These are phyloP conservation scores for Ganoderma sinense DNA, from an alignment of 1,284 basidiomycete species.

Conservation along the genomic window DNA sequence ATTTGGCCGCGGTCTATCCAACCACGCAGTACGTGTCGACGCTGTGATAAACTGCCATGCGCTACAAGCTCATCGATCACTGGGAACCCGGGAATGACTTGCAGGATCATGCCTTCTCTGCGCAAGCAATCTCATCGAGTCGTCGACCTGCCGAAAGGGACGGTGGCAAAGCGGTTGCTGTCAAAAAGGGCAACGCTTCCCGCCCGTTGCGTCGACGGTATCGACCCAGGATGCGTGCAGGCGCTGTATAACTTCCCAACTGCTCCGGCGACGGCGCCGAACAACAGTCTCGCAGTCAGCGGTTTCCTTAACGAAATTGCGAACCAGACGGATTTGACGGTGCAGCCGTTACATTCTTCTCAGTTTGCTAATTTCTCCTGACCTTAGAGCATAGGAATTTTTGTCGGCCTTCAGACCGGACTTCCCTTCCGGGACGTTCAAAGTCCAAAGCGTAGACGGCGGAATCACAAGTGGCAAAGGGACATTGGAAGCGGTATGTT, in stretches of 20 bases:
- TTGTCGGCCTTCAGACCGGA: slow-evolving; percentile 49
- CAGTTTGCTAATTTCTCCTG: not conserved
- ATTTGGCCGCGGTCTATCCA: slow-evolving; percentile 45
- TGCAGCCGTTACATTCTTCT: slow-evolving; percentile 36
- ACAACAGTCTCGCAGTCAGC: slow-evolving; percentile 58
- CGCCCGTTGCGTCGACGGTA: slow-evolving; percentile 23
- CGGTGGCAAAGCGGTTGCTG: not conserved
- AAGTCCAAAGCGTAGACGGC: not conserved
- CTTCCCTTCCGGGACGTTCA: not conserved
- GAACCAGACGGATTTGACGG: slow-evolving; percentile 52
- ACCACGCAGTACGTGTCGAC: slow-evolving; percentile 33
- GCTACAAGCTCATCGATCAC: not conserved
- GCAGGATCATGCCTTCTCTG: not conserved
- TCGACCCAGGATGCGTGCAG: slow-evolving; percentile 60
- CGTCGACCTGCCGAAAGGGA: not conserved
- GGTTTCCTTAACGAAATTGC: slow-evolving; percentile 60
- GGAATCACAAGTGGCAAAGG: not conserved
- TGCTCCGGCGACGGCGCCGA: slow-evolving; percentile 46
- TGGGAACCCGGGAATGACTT: not conserved
- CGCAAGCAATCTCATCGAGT: not conserved
- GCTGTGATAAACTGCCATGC: not conserved
- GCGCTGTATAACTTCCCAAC: slow-evolving; percentile 57
- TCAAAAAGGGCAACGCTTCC: not conserved
- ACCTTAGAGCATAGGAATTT: not conserved
- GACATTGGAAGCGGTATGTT: slow-evolving; percentile 34